Evolutionary conservation across 2,329 filamentous ascomycete species (phyloP).

Genomic region (Aspergillus brasiliensis): DNA sequence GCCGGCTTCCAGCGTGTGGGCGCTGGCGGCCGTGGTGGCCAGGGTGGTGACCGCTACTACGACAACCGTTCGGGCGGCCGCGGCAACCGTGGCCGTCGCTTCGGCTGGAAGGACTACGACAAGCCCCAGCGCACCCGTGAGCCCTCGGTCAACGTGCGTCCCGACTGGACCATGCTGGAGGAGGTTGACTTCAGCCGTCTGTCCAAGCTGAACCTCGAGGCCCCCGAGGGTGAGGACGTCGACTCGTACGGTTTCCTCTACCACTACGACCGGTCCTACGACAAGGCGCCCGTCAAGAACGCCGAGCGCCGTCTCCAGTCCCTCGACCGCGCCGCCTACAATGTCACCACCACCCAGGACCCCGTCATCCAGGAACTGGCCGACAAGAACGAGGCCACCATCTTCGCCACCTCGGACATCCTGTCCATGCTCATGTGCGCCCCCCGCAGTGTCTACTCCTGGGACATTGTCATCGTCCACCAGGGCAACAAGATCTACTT

Average conservation of each 20-base stretch:
- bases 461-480: conserved; percentile 93
- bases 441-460: conserved; percentile 93
- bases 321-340: conserved; percentile 94
- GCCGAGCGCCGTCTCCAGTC: conserved; percentile 84
- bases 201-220: conserved; percentile 91
- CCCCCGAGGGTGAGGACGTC: conserved; percentile 91
- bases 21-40: conserved; percentile 66
- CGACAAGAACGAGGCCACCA: conserved; percentile 92
- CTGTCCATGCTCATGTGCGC: conserved; percentile 99
- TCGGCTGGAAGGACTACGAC: conserved; percentile 98
- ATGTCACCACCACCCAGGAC: conserved; percentile 94
- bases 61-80: conserved; percentile 70
- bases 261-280: conserved; percentile 95
- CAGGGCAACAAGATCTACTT: conserved; percentile 97
- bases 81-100: conserved; percentile 76
- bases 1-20: conserved; percentile 73
- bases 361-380: conserved; percentile 96
- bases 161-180: conserved; percentile 93
- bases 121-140: conserved; percentile 96
- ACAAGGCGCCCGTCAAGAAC: conserved; percentile 89
- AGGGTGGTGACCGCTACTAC: conserved; percentile 66
- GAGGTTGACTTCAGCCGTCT: conserved; percentile 98
- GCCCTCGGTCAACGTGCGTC: conserved; percentile 92
- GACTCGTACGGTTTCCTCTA: conserved; percentile 97
- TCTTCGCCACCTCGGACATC: conserved; percentile 96